phyloP scores from a whole-genome alignment of 108 stramenopile species.

The Cyclostephanos invisitatus region DNA sequence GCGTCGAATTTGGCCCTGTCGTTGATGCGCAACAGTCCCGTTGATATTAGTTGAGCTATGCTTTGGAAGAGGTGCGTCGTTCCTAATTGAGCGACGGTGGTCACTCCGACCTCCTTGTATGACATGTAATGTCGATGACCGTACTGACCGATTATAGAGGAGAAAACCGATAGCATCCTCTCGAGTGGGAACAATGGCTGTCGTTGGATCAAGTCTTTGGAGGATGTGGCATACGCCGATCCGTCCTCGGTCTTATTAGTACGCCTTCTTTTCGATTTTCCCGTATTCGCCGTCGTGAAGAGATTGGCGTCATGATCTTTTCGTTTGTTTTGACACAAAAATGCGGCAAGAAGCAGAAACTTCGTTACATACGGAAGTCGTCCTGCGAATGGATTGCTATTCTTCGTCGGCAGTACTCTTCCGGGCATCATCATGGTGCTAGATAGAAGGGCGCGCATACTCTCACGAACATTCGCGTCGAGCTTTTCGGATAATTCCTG shows the following conservation, averaged over 20 bases:
- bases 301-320: conserved; percentile 59
- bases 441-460: conserved; percentile 31
- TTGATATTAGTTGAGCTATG: conserved; percentile 40
- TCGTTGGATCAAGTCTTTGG: conserved; percentile 49
- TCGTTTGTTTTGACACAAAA: conserved; percentile 73
- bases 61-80: conserved; percentile 25
- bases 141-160: conserved; percentile 59
- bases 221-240: conserved; percentile 50
- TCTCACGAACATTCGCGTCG: conserved; percentile 36
- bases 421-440: conserved; percentile 41
- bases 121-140: conserved; percentile 32
- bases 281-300: conserved; percentile 62
- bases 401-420: conserved; percentile 14
- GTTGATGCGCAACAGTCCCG: conserved; percentile 29
- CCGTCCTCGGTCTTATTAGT: conserved; percentile 36
- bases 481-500: conserved; percentile 30
- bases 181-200: conserved; percentile 64
- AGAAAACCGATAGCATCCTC: conserved; percentile 65
- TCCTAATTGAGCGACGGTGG: conserved; percentile 25
- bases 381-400: conserved; percentile 20
- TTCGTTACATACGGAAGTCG: conserved; percentile 59
- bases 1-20: conserved; percentile 14
- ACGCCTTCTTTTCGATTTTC: conserved; percentile 41
- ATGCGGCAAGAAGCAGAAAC: conserved; percentile 69
- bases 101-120: background rate